Evolutionary conservation across 2,329 filamentous ascomycete genomes (phyloP).

Genomic region (Pseudogymnoascus sp.): DNA sequence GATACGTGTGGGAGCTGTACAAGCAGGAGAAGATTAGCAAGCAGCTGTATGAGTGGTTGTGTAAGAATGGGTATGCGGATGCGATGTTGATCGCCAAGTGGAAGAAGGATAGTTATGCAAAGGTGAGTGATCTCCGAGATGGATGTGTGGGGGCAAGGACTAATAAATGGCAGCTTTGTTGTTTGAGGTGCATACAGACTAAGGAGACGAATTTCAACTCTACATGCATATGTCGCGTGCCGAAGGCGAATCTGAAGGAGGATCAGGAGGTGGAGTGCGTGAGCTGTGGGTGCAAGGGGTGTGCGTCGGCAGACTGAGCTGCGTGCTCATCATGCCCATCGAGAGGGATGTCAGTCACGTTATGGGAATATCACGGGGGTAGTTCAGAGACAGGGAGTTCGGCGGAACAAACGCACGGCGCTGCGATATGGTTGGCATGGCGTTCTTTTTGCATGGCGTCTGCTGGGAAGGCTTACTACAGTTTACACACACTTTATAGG

Average conservation of each 20-base stretch:
- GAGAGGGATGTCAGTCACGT: neutral
- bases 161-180: conserved; percentile 60
- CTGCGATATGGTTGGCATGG: neutral
- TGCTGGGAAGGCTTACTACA: neutral
- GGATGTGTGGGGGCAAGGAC: neutral
- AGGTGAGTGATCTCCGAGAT: conserved; percentile 48
- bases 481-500: neutral
- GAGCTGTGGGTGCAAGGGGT: conserved; percentile 88
- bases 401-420: neutral
- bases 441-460: neutral
- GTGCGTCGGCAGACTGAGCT: conserved; percentile 68
- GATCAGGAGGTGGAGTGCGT: conserved; percentile 88
- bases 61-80: conserved; percentile 96
- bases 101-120: conserved; percentile 99
- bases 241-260: conserved; percentile 80
- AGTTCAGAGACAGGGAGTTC: neutral
- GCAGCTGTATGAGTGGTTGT: conserved; percentile 85
- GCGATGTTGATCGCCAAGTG: conserved; percentile 95
- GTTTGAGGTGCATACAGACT: conserved; percentile 93
- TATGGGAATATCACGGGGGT: neutral
- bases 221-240: conserved; percentile 94
- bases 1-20: conserved; percentile 96
- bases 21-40: conserved; percentile 93
- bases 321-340: neutral
- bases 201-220: conserved; percentile 99